These are phyloP conservation scores for Talaromyces sp. DNA, from an alignment of 2,329 filamentous ascomycete species.

Conservation along the genomic window DNA sequence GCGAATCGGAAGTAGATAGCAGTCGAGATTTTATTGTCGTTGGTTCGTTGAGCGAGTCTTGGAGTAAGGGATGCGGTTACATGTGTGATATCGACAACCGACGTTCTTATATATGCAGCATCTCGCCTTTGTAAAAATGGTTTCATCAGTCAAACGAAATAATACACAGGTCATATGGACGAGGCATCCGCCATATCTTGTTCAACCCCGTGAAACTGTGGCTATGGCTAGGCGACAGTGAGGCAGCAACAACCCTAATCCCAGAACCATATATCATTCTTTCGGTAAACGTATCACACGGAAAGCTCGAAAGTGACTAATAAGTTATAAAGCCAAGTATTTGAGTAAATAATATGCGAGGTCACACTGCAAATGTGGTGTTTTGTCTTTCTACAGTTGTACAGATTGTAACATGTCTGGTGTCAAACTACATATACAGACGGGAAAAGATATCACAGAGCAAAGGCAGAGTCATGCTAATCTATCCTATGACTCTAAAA, in stretches of 20 bases:
- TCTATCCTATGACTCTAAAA: background rate
- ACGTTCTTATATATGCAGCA: background rate
- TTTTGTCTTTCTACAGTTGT: background rate
- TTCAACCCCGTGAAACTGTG: background rate
- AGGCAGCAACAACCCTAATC: constrained; percentile 9
- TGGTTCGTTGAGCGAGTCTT: background rate
- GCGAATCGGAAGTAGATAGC: background rate
- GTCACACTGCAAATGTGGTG: background rate
- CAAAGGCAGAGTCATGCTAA: background rate
- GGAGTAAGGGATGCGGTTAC: background rate
- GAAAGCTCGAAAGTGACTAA: background rate
- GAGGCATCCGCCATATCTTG: background rate
- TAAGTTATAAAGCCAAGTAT: background rate
- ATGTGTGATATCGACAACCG: background rate
- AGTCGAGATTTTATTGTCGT: background rate
- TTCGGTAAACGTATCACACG: background rate
- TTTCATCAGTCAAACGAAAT: background rate
- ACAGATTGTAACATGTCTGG: background rate
- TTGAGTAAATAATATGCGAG: background rate
- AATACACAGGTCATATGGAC: background rate
- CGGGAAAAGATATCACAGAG: background rate
- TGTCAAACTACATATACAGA: background rate
- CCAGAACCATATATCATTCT: background rate
- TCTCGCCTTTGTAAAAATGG: background rate
- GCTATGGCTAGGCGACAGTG: constrained; percentile 2